These are phyloP conservation scores for Sclerotinia borealis DNA, from an alignment of 2,329 filamentous ascomycete genomes.

Conservation along the genomic window DNA sequence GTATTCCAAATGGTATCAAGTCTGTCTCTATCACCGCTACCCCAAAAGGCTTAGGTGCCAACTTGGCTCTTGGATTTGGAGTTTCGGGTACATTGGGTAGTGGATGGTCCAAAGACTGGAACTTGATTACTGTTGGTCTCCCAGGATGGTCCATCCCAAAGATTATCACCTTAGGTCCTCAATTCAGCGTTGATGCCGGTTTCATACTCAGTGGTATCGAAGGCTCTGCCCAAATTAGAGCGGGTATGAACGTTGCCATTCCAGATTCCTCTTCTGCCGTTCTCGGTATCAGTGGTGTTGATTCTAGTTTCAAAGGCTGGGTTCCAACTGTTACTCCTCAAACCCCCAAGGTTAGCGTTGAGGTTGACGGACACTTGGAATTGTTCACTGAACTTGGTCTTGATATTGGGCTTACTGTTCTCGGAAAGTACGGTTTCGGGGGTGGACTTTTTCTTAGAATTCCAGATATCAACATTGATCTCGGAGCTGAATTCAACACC, in stretches of 20 bases:
- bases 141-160: conserved; percentile 8
- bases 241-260: background rate
- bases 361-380: conserved; percentile 9
- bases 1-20: conserved; percentile 5
- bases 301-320: conserved; percentile 7
- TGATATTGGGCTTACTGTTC: conserved; percentile 7
- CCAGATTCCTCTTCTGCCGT: conserved; percentile 10
- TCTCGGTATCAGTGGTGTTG: background rate
- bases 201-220: conserved; percentile 1
- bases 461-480: conserved; percentile 2
- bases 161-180: conserved; percentile 7
- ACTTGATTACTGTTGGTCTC: conserved; percentile 6
- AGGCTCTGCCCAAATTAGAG: background rate
- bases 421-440: conserved; percentile 6
- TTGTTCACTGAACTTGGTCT: conserved; percentile 3
- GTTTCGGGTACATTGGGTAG: conserved; percentile 10
- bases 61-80: conserved; percentile 9
- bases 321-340: conserved; percentile 6
- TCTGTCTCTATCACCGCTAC: conserved; percentile 2
- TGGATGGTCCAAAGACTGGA: conserved; percentile 9
- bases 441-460: conserved; percentile 7
- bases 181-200: conserved; percentile 13
- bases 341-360: conserved; percentile 4
- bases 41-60: conserved; percentile 5
- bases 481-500: conserved; percentile 9